These are phyloP conservation scores for Prunus dulcis DNA, from an alignment of 306 rosid species.

Conservation along the genomic window DNA sequence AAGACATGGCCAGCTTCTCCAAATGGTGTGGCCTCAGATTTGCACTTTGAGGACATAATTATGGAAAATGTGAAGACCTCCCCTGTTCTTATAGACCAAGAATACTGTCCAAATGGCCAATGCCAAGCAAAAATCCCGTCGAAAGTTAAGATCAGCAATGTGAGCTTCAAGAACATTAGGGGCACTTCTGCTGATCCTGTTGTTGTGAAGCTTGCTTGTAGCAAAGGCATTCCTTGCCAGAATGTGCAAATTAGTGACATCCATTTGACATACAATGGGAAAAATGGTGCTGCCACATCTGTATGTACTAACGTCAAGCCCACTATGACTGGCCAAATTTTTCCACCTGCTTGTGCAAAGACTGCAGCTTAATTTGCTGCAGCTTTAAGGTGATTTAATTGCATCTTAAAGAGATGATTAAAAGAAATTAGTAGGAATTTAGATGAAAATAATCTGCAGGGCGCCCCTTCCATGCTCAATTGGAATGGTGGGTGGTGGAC, in stretches of 20 bases:
- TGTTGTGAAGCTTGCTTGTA: conserved; percentile 20
- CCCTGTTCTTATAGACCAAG: conserved; percentile 18
- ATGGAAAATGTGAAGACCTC: conserved; percentile 14
- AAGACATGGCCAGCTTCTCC: conserved; percentile 28
- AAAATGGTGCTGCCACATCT: background rate
- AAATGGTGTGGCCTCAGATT: background rate
- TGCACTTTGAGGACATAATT: conserved; percentile 17
- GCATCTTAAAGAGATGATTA: background rate
- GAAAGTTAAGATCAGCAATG: background rate
- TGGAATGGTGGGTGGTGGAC: background rate
- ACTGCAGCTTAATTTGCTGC: background rate
- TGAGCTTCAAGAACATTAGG: conserved; percentile 21
- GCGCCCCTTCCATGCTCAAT: background rate
- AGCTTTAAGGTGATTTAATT: background rate
- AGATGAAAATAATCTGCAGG: background rate
- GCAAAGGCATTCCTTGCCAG: conserved; percentile 19
- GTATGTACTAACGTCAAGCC: conserved; percentile 18
- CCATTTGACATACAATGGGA: conserved; percentile 13
- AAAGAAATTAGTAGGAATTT: background rate
- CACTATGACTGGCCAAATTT: background rate
- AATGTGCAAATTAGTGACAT: conserved; percentile 11
- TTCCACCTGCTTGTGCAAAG: conserved; percentile 19
- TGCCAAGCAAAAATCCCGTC: conserved; percentile 20
- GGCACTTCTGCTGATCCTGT: conserved; percentile 9
- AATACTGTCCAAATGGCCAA: conserved; percentile 22